Evolutionary conservation across 129 eudicot species (phyloP), one percentile per base, ranked within the genome.

Genomic region (Pulicaria dysenterica): DNA sequence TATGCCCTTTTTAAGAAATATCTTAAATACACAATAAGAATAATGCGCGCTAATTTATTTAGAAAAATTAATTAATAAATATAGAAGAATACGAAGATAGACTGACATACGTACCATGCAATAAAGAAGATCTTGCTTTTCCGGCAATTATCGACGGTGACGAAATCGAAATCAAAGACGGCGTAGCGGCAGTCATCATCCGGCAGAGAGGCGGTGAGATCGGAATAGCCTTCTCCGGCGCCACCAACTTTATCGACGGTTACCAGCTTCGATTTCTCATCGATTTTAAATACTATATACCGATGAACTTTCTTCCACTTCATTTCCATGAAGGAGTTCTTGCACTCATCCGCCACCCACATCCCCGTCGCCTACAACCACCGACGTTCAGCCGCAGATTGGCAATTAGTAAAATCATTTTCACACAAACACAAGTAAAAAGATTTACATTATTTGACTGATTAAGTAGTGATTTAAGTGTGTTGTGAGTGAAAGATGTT

Each of bases 51-150:
- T 43, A 14, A 3, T 15, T 14, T 15, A 41, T 6, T 8, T 41
- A 4, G 3, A 66, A 45, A 38, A 11, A 8, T n/a, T 49, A 49
- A 68, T n/a, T 6, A 34, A 34, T 68, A 51, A 34, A 34, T 68
- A 51, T 51, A 4, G 16, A 62, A n/a, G n/a, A 37, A 59, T 36
- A 47, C 8, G 3, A 66, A 7, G 46, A n/a, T 16, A 6, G 39
- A 19, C 36, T 49, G 17, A 72, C 3, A 58, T 38, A 42, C 49
- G 16, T 80, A 89, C 96, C 97, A 87, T 64, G 97, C 97, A 76
- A 91, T 91, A 78, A 90, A 90, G 83, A 90, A 90, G 83, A 90
- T 90, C 95, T 87, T 90, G 96, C 95, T 85, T 71, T 83, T 91
- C 54, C 88, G 89, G 77, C 97, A 91, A 43, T 88, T 85, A 16